Evolutionary conservation across 495 filamentous ascomycete genomes (phyloP), one percentile per base, ranked within the genome.

Genomic region (Podospora didyma): DNA sequence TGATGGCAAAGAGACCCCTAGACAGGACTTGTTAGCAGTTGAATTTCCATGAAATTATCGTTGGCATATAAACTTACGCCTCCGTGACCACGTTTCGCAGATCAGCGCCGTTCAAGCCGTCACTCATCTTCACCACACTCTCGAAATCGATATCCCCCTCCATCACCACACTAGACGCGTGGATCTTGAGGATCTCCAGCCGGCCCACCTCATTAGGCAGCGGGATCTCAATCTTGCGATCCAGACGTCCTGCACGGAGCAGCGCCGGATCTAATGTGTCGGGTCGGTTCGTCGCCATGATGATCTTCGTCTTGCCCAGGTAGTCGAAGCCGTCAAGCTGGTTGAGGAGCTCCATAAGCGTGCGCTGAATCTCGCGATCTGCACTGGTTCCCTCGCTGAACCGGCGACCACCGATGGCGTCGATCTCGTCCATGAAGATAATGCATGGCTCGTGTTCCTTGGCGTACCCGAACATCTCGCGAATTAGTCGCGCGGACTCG

Each of bases 341-440:
- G 72, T 99, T 99, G 57, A 99, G 87, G 26, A 99, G 81, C 69
- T 99, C 95, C 95, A 99, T 99, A 58, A 99, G 80, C 39, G 95
- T 99, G 57, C 95, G 89, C 77, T 99, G 95, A 62, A 99, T 99
- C 73, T 99, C 95, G 62, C 95, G 88, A 77, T 99, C 95, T 22
- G 95, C 95, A 31, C 90, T 96, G 54, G 95, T 99, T 62, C 95
- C 95, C 71, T 99, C 95, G n/a, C 89, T 95, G 67, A 99, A 99
- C 61, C 95, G 83, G 64, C 95, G 85, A 53, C 95, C 95, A 69
- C 95, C 95, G 68, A 99, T 99, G 64, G 95, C 95, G 68, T 99
- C 95, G 71, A 99, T 99, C 72, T 99, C 95, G 79, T 99, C 95
- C 95, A 99, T 99, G 84, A 99, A 99, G 74, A 99, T 99, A 69